phyloP scores from a whole-genome alignment of 2,329 filamentous ascomycete species.

The Diplodia sapinea region DNA sequence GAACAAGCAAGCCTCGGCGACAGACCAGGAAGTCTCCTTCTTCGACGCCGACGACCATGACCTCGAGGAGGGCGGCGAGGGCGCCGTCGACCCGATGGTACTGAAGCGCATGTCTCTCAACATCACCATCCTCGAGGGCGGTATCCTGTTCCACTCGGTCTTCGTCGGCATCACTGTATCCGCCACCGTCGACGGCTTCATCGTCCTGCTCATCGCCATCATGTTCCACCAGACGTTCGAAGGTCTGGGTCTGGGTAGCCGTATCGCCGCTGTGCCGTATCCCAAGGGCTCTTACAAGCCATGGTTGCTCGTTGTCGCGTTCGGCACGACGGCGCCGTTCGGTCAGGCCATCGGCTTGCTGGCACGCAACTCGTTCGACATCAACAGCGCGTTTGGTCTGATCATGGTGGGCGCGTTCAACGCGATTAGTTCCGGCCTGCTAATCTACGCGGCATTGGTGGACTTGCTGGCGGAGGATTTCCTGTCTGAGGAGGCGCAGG shows the following conservation, averaged over 20 bases:
- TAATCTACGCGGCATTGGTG: constrained; percentile 82
- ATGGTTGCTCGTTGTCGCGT: constrained; percentile 79
- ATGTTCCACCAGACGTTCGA: constrained; percentile 83
- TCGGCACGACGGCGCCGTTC: constrained; percentile 73
- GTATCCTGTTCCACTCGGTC: constrained; percentile 79
- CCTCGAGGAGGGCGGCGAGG: constrained; percentile 31
- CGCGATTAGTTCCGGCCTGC: constrained; percentile 77
- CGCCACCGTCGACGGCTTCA: constrained; percentile 69
- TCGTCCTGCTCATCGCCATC: constrained; percentile 71
- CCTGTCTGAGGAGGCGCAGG: constrained; percentile 59
- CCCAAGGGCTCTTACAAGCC: constrained; percentile 44
- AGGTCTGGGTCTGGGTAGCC: constrained; percentile 81
- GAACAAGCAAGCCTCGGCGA: constrained; percentile 38
- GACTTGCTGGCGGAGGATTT: constrained; percentile 88
- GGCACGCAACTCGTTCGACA: constrained; percentile 80
- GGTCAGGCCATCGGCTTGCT: constrained; percentile 82
- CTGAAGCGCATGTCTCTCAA: constrained; percentile 46
- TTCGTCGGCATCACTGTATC: constrained; percentile 76
- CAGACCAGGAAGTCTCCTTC: constrained; percentile 42
- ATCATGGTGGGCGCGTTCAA: constrained; percentile 89
- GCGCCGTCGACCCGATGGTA: constrained; percentile 46
- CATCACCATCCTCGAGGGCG: constrained; percentile 68
- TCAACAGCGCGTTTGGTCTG: constrained; percentile 74
- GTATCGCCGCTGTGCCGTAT: constrained; percentile 77
- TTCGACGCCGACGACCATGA: constrained; percentile 43